Base-by-base conservation (phyloP, 2,329 filamentous ascomycete species). In the Endothia cerciana region DNA sequence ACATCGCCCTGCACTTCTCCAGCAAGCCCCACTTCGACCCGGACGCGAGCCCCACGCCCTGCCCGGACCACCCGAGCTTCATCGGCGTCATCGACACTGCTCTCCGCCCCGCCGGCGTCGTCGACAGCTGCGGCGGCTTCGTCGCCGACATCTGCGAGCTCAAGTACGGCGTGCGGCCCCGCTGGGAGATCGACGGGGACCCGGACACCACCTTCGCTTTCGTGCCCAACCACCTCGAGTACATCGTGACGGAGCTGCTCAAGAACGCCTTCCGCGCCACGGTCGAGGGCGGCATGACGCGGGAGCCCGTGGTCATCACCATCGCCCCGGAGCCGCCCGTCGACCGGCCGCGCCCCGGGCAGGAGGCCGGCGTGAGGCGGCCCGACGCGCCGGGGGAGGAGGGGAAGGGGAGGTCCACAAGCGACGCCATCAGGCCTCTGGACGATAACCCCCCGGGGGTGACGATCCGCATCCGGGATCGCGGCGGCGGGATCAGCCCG, bases 181-280 rank as follows among this genome's bases (percentile, higher is more conserved):
- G 84, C 2, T 85, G 97, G 73, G 80, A 89, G 57, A 90, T 99
- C 72, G 91, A 94, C 70, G 95, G 95, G 70, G 90, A 96, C 75
- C 89, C 91, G 0, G 89, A 91, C 61, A 93, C 94, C n/a, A 90
- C 89, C 0, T 97, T 99, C 74, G 93, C 94, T 25, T 95, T 96
- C 74, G 90, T 99, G 10, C 95, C 95, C 17, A 95, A 97, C 76
- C 95, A 99, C 77, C 85, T 99, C 30, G 94, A 98, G 78, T 99
- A 99, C 77, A 97, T 99, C 70, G 87, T 97, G 70, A 99, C 94
- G 0, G 95, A 99, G 78, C 85, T 99, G 1, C 85, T 99, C 66
- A 99, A 99, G 78, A 99, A 99, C 74, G 92, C 94, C 0, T 99
- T 98, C 80, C 88, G 95, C 53, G 94, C 95, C 4, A 96, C 93